Conservation (phyloP, 768 basidiomycete genomes). For the Mrakia frigida region DNA sequence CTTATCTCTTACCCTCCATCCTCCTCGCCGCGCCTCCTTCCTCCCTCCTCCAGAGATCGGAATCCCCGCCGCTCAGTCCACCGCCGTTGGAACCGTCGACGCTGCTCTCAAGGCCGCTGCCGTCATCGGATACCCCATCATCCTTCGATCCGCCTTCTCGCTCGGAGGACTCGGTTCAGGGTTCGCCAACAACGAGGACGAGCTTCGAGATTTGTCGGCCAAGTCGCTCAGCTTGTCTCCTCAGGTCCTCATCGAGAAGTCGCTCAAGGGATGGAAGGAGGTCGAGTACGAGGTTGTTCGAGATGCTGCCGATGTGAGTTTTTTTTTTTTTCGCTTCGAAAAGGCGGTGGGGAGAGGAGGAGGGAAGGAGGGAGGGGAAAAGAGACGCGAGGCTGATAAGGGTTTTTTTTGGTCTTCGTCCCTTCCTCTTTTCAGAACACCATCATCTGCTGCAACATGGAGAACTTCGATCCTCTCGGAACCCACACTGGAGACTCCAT, state of each 20-base stretch:
- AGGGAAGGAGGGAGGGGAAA: not conserved
- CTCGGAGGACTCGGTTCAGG: constrained; percentile 97
- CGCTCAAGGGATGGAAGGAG: constrained; percentile 99
- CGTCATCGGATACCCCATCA: constrained; percentile 92
- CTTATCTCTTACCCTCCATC: not conserved
- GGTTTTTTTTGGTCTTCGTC: not conserved
- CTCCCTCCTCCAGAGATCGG: constrained; percentile 68
- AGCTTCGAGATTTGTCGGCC: constrained; percentile 88
- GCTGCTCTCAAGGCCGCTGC: constrained; percentile 88
- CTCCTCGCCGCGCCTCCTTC: not conserved
- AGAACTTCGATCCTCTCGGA: constrained; percentile 98
- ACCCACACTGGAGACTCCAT: constrained; percentile 99
- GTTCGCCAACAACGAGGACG: constrained; percentile 90
- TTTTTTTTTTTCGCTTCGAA: not conserved
- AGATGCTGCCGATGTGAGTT: constrained; percentile 86
- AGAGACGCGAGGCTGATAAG: not conserved
- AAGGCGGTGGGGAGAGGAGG: not conserved
- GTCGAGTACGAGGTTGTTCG: constrained; percentile 98
- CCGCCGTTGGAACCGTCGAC: constrained; percentile 91
- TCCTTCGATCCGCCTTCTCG: constrained; percentile 87
- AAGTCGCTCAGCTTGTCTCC: constrained; percentile 85
- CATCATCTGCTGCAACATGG: constrained; percentile 69
- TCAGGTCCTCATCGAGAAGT: constrained; percentile 93
- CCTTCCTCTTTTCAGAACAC: constrained; percentile 61
- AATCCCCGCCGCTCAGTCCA: constrained; percentile 91